Evolutionary conservation across 441 rosid species (phyloP), one percentile per base, ranked within the genome.

Genomic region (Cnidoscolus chayamansa): DNA sequence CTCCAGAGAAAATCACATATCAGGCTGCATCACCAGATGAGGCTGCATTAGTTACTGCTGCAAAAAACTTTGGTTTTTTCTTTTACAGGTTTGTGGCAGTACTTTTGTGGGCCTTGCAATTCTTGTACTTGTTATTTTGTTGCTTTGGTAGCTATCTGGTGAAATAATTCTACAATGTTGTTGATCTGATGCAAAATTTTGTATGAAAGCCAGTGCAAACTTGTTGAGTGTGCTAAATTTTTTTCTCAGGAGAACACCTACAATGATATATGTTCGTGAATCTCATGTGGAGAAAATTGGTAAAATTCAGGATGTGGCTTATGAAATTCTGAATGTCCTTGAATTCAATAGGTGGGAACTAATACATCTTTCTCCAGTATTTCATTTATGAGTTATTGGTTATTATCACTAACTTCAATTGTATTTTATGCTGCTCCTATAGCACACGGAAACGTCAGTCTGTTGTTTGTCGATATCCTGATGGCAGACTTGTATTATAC

Each of bases 21-120:
- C 99, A 94, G 87, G 98, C 99, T 79, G 99, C 98, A 80, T 96
- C 99, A 62, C 99, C 99, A 15, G 98, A 96, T 86, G 99, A 94
- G 85, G 93, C 98, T 81, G 99, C 99, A 74, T 76, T 92, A 82
- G 99, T 96, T 82, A 77, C 84, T 78, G 99, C 99, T 70, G 98
- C 99, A 56, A 94, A 96, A 87, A 92, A 91, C 81, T 94, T 96
- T 76, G 99, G 99, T 67, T 96, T 92, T 88, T 96, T 96, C 91
- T 94, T 96, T 81, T 91, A 81, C 83, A 91, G 89, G 99, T 92
- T 67, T 71, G 61, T 74, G 17, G 54, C 59, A 25, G 6, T 37
- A 54, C 25, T 56, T 43, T 64, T 50, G 10, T 19, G 56, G 20
- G 71, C 53, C n/a, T 25, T 2, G 47, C 35, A 16, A 61, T 64